Evolutionary conservation across 441 rosid species (phyloP).

Genomic region (Euphorbia neoarborescens): DNA sequence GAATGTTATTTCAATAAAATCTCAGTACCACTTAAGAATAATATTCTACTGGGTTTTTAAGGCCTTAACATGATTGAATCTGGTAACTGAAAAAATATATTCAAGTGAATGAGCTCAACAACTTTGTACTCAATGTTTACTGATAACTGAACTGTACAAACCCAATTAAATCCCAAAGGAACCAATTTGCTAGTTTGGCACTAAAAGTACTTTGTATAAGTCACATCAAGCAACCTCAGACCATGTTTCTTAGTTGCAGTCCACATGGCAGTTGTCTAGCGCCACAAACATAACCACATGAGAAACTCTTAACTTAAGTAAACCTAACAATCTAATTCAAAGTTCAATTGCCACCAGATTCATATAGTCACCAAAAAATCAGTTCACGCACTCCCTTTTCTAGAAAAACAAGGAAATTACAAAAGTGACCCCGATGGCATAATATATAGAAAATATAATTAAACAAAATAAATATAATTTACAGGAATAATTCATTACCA

Average conservation of each 20-base stretch:
- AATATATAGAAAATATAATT: not conserved
- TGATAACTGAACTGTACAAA: not conserved
- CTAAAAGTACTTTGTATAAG: too few species aligned
- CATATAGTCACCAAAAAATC: not conserved
- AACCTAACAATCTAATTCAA: not conserved
- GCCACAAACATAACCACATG: not conserved
- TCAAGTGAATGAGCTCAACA: not conserved
- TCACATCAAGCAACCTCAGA: not conserved
- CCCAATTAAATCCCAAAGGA: not conserved
- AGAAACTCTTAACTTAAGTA: not conserved
- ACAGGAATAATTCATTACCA: conserved; percentile 42
- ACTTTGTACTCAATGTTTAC: not conserved
- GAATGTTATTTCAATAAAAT: not conserved
- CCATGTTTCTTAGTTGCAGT: not conserved
- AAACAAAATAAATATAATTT: conserved; percentile 1
- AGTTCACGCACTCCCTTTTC: not conserved
- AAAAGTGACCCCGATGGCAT: not conserved
- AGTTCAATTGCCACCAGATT: not conserved
- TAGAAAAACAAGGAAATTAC: not conserved
- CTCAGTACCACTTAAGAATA: not conserved
- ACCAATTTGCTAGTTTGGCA: not conserved
- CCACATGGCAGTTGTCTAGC: not conserved
- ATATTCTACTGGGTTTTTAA: not conserved
- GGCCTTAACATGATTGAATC: not conserved
- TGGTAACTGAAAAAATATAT: not conserved